Percentiles rank a stretch among this genome's conserved stretches.
phyloP scores from a whole-genome alignment of 192 early-diverging fungal species.

The Dissophora ornata region DNA sequence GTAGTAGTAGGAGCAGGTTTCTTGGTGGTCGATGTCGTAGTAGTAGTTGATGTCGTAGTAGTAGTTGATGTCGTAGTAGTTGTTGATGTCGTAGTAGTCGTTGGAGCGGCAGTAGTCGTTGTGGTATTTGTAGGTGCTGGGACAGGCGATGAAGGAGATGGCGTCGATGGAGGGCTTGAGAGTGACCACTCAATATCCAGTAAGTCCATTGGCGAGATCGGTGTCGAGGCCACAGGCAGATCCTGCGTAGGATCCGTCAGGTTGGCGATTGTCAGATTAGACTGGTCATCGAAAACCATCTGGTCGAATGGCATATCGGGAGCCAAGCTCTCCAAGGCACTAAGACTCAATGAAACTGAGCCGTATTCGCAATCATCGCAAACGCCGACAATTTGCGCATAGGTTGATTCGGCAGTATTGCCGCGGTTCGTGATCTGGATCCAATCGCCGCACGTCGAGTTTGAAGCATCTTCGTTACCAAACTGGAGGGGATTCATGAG shows the following conservation, averaged over 20 bases:
- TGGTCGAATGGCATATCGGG: constrained; percentile 14
- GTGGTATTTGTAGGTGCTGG: neutral
- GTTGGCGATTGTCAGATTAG: constrained; percentile 26
- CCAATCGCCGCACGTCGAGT: constrained; percentile 49
- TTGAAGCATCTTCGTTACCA: constrained; percentile 10
- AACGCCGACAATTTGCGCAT: constrained; percentile 42
- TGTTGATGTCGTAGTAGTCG: constrained; percentile 3
- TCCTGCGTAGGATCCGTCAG: constrained; percentile 21
- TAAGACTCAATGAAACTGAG: constrained; percentile 13
- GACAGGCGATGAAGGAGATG: neutral
- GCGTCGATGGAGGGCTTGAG: constrained; percentile 3
- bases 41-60: too few species aligned
- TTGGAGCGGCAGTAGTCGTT: constrained; percentile 1
- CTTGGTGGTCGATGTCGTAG: constrained; percentile 2
- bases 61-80: too few species aligned
- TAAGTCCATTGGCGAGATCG: constrained; percentile 30
- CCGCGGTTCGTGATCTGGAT: constrained; percentile 40
- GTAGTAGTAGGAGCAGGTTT: constrained; percentile 3
- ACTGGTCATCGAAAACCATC: constrained; percentile 24
- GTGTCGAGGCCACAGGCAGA: constrained; percentile 12
- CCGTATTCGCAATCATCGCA: constrained; percentile 49
- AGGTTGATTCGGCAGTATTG: constrained; percentile 19
- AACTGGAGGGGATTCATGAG: constrained; percentile 53
- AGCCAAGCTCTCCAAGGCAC: constrained; percentile 3
- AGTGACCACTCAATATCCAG: constrained; percentile 28